These are phyloP conservation scores for Alnus glutinosa DNA, from an alignment of 306 rosid genomes.

Conservation along the genomic window DNA sequence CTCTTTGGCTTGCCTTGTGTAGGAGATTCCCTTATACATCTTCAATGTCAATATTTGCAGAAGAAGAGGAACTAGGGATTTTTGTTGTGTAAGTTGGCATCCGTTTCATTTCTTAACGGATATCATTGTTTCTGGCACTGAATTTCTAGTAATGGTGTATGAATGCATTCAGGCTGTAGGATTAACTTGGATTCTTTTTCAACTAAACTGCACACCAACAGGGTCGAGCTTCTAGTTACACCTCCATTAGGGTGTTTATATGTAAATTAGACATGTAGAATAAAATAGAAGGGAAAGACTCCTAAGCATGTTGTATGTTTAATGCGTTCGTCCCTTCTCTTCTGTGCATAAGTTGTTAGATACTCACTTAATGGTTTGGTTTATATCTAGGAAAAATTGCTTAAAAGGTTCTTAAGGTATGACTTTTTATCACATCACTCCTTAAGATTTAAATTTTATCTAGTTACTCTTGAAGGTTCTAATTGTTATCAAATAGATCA, in stretches of 20 bases:
- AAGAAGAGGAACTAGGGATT: slow-evolving; percentile 5
- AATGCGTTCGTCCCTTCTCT: background rate
- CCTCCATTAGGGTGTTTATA: background rate
- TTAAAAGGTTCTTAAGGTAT: too few relatives aligned
- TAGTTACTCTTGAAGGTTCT: too few relatives aligned
- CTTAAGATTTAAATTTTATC: too few relatives aligned
- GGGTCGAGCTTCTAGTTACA: background rate
- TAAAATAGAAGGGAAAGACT: background rate
- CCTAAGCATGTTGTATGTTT: background rate
- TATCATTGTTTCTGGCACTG: background rate
- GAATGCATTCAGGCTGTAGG: background rate
- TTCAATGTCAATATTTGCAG: slow-evolving; percentile 16
- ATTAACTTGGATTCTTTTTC: background rate
- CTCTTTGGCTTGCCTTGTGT: slow-evolving; percentile 16
- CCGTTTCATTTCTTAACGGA: background rate
- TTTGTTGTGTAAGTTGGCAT: background rate
- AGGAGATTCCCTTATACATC: slow-evolving; percentile 16
- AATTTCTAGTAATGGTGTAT: background rate
- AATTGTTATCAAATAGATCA: too few relatives aligned
- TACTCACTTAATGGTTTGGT: background rate
- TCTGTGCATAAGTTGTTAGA: background rate
- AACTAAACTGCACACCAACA: background rate
- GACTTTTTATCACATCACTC: too few relatives aligned
- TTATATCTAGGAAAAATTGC: background rate
- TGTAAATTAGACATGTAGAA: background rate